phyloP scores from a whole-genome alignment of 139 green algal species.

The Chlamydomonas incerta region DNA sequence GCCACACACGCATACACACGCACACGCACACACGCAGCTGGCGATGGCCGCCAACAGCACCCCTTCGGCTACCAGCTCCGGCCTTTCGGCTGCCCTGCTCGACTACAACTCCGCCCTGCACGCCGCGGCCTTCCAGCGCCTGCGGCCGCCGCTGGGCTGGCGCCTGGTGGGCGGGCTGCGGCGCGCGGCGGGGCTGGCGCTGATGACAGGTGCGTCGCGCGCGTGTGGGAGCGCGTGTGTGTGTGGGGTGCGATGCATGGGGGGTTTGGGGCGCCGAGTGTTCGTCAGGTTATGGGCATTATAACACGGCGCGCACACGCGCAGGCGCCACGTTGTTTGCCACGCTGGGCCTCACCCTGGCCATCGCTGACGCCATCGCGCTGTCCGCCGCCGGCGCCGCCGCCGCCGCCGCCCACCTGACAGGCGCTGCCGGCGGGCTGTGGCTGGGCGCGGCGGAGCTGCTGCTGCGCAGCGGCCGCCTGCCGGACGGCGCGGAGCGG shows the following conservation, averaged over 20 bases:
- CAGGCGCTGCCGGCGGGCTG: constrained; percentile 2
- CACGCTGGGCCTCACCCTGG: neutral
- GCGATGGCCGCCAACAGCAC: constrained; percentile 42
- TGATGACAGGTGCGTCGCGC: neutral
- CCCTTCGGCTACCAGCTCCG: constrained; percentile 33
- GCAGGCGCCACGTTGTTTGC: neutral
- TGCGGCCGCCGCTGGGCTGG: constrained; percentile 12
- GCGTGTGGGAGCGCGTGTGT: too few species aligned
- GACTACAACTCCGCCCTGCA: constrained; percentile 44
- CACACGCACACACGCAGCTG: too few species aligned
- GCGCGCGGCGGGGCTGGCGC: neutral
- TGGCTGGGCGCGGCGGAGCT: constrained; percentile 12
- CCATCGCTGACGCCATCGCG: neutral
- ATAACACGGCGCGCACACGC: too few species aligned
- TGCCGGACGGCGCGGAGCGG: neutral
- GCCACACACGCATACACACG: too few species aligned
- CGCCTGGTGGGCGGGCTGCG: neutral
- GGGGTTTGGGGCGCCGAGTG: too few species aligned
- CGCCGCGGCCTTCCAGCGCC: constrained; percentile 2
- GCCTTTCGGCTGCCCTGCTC: constrained; percentile 27
- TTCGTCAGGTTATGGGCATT: too few species aligned
- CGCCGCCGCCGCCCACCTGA: neutral
- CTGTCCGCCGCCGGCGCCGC: neutral
- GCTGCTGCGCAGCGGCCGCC: neutral
- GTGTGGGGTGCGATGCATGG: too few species aligned